phyloP scores from a whole-genome alignment of 306 rosid species.

The Castanea mollissima region DNA sequence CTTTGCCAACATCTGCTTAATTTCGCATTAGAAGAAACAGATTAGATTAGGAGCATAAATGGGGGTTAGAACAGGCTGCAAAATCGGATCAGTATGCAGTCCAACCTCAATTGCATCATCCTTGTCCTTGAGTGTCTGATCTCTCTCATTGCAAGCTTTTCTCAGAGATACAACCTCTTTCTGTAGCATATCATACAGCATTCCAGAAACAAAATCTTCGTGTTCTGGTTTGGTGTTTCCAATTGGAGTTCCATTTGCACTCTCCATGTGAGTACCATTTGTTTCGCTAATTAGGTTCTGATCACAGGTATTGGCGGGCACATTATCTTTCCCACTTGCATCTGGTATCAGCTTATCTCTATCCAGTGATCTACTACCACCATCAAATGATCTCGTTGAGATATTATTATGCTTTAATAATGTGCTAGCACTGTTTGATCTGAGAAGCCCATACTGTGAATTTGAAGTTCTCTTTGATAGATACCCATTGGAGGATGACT shows the following conservation, averaged over 20 bases:
- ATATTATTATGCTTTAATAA: constrained; percentile 52
- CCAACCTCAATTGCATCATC: constrained; percentile 89
- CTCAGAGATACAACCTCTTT: constrained; percentile 75
- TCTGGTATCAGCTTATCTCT: constrained; percentile 43
- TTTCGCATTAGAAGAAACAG: constrained; percentile 28
- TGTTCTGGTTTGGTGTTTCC: constrained; percentile 41
- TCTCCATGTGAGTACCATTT: constrained; percentile 25
- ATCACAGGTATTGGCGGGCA: constrained; percentile 26
- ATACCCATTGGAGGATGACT: constrained; percentile 54
- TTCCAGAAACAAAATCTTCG: constrained; percentile 72
- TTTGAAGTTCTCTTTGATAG: constrained; percentile 45
- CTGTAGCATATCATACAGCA: constrained; percentile 75
- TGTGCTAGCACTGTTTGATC: constrained; percentile 54
- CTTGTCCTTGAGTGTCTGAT: constrained; percentile 73
- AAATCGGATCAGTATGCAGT: constrained; percentile 6
- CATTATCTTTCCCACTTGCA: constrained; percentile 32
- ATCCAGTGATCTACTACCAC: constrained; percentile 58
- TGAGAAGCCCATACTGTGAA: constrained; percentile 42
- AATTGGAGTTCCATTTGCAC: constrained; percentile 35
- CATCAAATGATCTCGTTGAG: constrained; percentile 73
- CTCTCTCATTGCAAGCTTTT: constrained; percentile 77
- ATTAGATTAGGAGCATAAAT: not conserved
- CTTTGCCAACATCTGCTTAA: constrained; percentile 70
- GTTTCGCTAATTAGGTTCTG: constrained; percentile 21
- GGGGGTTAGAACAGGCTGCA: not conserved